These are phyloP conservation scores for Monosporascus sp. DNA, from an alignment of 2,329 filamentous ascomycete species.

Conservation along the genomic window DNA sequence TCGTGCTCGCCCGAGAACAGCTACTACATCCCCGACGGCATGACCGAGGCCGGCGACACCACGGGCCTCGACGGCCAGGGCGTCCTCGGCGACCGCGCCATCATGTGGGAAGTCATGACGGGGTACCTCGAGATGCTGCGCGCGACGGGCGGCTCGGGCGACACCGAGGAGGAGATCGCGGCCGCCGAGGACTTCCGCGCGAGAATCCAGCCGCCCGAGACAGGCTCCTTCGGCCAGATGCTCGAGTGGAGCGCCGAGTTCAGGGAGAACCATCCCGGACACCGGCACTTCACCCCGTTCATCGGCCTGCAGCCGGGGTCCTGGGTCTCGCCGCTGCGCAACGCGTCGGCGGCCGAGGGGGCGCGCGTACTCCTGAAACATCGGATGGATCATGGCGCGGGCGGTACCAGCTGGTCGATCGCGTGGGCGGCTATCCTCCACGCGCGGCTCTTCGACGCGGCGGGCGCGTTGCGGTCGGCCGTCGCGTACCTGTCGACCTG, in stretches of 20 bases:
- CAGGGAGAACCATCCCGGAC: not conserved
- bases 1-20: slow-evolving; percentile 8
- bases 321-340: not conserved
- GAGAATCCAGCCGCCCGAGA: not conserved
- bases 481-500: not conserved
- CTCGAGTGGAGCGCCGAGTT: not conserved
- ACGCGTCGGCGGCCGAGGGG: not conserved
- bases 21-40: slow-evolving; percentile 4
- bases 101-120: slow-evolving; percentile 6
- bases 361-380: not conserved
- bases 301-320: not conserved
- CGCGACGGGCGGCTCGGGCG: not conserved
- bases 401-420: not conserved
- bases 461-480: not conserved
- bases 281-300: not conserved
- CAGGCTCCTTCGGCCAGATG: not conserved
- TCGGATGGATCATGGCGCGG: not conserved
- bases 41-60: slow-evolving; percentile 1
- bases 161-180: not conserved
- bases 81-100: slow-evolving; percentile 3
- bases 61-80: slow-evolving; percentile 4
- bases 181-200: not conserved
- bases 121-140: slow-evolving; percentile 1
- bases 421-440: not conserved
- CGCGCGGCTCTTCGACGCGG: not conserved